Base-by-base conservation (phyloP, 2,329 filamentous ascomycete genomes). In the Cercospora zeina region DNA sequence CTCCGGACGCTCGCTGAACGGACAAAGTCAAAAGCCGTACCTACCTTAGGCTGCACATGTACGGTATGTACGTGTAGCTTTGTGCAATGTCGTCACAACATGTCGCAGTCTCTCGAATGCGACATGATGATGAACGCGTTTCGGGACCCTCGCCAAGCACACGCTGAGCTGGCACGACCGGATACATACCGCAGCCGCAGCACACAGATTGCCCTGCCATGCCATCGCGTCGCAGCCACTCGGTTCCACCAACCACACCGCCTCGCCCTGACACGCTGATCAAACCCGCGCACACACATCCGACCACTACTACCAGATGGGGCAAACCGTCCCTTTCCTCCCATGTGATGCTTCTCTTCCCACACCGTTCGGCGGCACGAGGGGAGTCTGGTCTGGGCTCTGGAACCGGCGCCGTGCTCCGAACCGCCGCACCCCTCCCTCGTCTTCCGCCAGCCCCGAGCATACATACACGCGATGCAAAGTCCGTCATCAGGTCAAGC, bases 401-500 rank as follows among this genome's bases (percentile, higher is more conserved):
- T 50, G 47, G 47, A 50, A 27, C 47, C 2, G 5, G 21, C 47
- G 47, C 21, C 47, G 21, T 50, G 37, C 47, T 13, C 47, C 21
- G 47, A 50, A 31, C 47, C 47, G 27, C n/a, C 27, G 47, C 47
- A 30, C 47, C 21, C 21, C 8, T 13, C 14, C 19, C 19, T 49
- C 56, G 56, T 11, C 45, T 37, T 58, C 54, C 54, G 54, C 54
- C 16, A 24, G 11, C 16, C n/a, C 54, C 54, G 39, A 49, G 30
- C 45, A n/a, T 16, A 33, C 16, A 5, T 11, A 55, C 7, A 19
- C 21, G 24, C 21, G 30, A n/a, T 19, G 45, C 7, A n/a, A n/a
- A n/a, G n/a, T 33, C 37, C 14, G 19, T 34, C 54, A 36, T 51
- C 45, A 50, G n/a, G 36, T 39, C 54, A 58, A 60, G 50, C 60